phyloP scores from a whole-genome alignment of 2,329 filamentous ascomycete species.

The Pestalotiopsis sp. region DNA sequence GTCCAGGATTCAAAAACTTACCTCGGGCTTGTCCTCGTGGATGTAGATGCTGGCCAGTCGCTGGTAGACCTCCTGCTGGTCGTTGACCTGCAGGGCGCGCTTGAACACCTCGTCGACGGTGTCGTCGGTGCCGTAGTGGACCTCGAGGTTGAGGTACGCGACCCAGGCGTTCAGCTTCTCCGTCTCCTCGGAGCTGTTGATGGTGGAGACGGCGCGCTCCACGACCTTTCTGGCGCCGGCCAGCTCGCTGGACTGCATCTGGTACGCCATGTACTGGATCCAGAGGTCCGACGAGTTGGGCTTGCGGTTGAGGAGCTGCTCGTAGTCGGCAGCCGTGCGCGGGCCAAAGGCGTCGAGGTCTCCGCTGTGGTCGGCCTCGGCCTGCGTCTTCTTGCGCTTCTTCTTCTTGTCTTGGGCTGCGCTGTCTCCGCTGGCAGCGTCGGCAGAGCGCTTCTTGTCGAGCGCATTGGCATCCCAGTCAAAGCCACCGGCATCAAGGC shows the following conservation, averaged over 20 bases:
- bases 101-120: slow-evolving; percentile 85
- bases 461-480: slow-evolving; percentile 82
- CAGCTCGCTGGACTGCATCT: slow-evolving; percentile 88
- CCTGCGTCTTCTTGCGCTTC: slow-evolving; percentile 75
- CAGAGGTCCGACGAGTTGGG: slow-evolving; percentile 92
- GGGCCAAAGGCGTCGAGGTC: slow-evolving; percentile 88
- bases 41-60: slow-evolving; percentile 94
- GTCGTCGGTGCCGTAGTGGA: slow-evolving; percentile 83
- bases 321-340: slow-evolving; percentile 88
- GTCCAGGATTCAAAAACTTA: slow-evolving; percentile 48
- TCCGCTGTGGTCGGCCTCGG: slow-evolving; percentile 87
- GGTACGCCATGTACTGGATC: slow-evolving; percentile 99
- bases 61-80: slow-evolving; percentile 86
- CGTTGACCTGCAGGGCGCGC: slow-evolving; percentile 91
- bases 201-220: slow-evolving; percentile 86
- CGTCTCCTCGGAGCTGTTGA: slow-evolving; percentile 86
- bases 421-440: slow-evolving; percentile 48
- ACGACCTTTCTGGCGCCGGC: slow-evolving; percentile 87
- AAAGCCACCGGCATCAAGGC: slow-evolving; percentile 76
- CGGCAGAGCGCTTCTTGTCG: slow-evolving; percentile 54
- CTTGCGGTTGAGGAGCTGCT: slow-evolving; percentile 87
- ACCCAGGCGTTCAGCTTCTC: slow-evolving; percentile 97
- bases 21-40: slow-evolving; percentile 81
- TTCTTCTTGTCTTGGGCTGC: slow-evolving; percentile 60
- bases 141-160: slow-evolving; percentile 91